These are phyloP conservation scores for Rheum nobile DNA, from an alignment of 148 eudicot genomes.

Conservation along the genomic window DNA sequence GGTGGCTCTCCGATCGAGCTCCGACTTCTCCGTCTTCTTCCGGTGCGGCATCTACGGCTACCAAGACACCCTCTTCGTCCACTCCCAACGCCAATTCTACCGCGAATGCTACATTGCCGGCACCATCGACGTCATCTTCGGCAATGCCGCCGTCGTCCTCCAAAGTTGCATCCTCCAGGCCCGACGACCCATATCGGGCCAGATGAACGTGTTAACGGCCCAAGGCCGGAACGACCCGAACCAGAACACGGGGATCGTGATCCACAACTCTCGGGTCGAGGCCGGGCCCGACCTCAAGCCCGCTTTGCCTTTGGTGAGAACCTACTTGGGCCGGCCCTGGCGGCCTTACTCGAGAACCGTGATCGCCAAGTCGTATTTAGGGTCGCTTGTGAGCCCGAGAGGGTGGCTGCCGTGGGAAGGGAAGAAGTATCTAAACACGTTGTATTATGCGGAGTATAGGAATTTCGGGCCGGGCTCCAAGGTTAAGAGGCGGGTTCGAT, in stretches of 20 bases:
- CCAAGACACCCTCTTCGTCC: slow-evolving; percentile 39
- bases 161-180: slow-evolving; percentile 30
- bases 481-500: slow-evolving; percentile 21
- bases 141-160: slow-evolving; percentile 34
- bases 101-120: slow-evolving; percentile 34
- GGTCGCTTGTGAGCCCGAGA: slow-evolving; percentile 11
- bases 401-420: slow-evolving; percentile 44
- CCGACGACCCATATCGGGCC: slow-evolving; percentile 15
- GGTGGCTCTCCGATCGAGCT: slow-evolving; percentile 25
- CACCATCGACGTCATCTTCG: slow-evolving; percentile 37
- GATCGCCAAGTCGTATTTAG: slow-evolving; percentile 17
- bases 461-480: slow-evolving; percentile 34
- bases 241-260: slow-evolving; percentile 34
- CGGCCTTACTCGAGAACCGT: slow-evolving; percentile 25
- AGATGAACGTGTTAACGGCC: slow-evolving; percentile 25
- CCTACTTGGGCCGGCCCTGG: slow-evolving; percentile 46
- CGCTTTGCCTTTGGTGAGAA: slow-evolving; percentile 10
- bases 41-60: slow-evolving; percentile 29
- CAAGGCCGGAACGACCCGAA: slow-evolving; percentile 37
- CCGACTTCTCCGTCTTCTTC: slow-evolving; percentile 37
- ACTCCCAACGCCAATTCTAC: slow-evolving; percentile 31
- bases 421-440: slow-evolving; percentile 15
- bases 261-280: slow-evolving; percentile 22
- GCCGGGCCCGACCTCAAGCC: slow-evolving; percentile 25
- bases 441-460: slow-evolving; percentile 34